Evolutionary conservation across 768 basidiomycete species (phyloP).

Genomic region (Podaxis rugospora): DNA sequence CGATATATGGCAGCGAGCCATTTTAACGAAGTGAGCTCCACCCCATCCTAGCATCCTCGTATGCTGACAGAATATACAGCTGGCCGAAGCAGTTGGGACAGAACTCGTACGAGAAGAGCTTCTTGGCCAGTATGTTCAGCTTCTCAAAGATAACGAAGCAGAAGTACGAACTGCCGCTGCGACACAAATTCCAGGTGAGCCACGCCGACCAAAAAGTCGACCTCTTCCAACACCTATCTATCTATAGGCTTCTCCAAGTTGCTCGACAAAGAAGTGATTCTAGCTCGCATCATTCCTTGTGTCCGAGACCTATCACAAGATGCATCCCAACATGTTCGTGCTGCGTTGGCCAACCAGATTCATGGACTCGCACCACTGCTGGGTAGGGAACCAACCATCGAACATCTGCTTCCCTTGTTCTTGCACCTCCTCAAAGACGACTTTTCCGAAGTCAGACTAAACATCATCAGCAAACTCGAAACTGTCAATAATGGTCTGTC

Average conservation of each 20-base stretch:
- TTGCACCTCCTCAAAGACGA: slow-evolving; percentile 96
- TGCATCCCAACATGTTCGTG: slow-evolving; percentile 93
- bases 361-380: slow-evolving; percentile 93
- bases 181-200: slow-evolving; percentile 91
- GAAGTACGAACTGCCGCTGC: slow-evolving; percentile 96
- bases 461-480: slow-evolving; percentile 98
- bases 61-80: slow-evolving; percentile 34
- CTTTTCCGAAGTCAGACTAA: slow-evolving; percentile 95
- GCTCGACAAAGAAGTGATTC: slow-evolving; percentile 89
- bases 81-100: slow-evolving; percentile 86
- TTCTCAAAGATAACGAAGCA: slow-evolving; percentile 97
- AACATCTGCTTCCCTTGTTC: slow-evolving; percentile 95
- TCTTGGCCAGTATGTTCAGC: slow-evolving; percentile 86
- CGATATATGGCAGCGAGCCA: slow-evolving; percentile 98
- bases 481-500: slow-evolving; percentile 83
- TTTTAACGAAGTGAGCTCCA: slow-evolving; percentile 77
- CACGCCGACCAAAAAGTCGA: slow-evolving; percentile 2
- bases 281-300: slow-evolving; percentile 89
- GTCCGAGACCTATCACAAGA: slow-evolving; percentile 93
- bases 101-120: slow-evolving; percentile 93
- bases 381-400: slow-evolving; percentile 90
- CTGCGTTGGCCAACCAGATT: slow-evolving; percentile 93
- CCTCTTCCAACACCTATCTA: slow-evolving; percentile 1
- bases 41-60: not conserved
- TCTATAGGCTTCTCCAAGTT: slow-evolving; percentile 85